Evolutionary conservation across 305 asterid genomes (phyloP).

Genomic region (Fraxinus baroniana): DNA sequence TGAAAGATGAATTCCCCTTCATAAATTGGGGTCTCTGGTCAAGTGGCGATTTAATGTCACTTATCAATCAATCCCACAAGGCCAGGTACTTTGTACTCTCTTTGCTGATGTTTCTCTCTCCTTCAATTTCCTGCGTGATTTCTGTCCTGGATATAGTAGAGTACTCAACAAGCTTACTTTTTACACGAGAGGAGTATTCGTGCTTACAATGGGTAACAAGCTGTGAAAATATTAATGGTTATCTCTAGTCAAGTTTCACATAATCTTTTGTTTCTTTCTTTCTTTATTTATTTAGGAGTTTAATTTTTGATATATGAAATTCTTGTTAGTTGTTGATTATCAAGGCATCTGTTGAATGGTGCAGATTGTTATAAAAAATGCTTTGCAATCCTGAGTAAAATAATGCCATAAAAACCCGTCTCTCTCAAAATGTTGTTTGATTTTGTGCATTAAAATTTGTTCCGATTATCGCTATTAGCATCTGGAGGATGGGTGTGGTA

Average conservation of each 20-base stretch:
- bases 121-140: not conserved
- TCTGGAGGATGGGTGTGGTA: not conserved
- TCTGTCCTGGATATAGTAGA: constrained; percentile 6
- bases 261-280: not conserved
- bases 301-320: not conserved
- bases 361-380: not conserved
- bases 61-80: not conserved
- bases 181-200: not conserved
- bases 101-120: not conserved
- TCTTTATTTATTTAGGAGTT: not conserved
- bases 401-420: not conserved
- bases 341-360: not conserved
- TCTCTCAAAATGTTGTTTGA: not conserved
- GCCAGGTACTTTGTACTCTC: not conserved
- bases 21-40: not conserved
- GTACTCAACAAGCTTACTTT: not conserved
- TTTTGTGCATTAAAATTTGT: not conserved
- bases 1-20: constrained; percentile 9
- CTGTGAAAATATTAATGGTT: not conserved
- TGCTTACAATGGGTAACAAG: not conserved
- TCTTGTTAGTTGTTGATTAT: not conserved
- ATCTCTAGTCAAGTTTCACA: not conserved
- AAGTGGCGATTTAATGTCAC: not conserved
- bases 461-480: not conserved
- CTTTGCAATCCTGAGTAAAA: not conserved